Evolutionary conservation across 2,329 filamentous ascomycete species (phyloP).

Genomic region (Fusarium circinatum): DNA sequence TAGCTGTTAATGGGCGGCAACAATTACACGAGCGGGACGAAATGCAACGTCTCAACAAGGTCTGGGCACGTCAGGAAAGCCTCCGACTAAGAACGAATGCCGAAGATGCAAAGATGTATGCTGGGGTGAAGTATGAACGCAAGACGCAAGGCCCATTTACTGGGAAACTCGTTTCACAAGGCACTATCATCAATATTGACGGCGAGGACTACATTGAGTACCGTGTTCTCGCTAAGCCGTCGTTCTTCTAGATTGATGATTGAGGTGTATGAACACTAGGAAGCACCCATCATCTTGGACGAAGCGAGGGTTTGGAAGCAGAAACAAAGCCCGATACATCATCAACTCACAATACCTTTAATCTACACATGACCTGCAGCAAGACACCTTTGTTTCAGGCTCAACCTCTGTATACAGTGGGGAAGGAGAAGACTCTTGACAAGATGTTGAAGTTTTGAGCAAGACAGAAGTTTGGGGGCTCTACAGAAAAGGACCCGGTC

Average conservation of each 20-base stretch:
- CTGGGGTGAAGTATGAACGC: slow-evolving; percentile 70
- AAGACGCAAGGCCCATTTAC: slow-evolving; percentile 69
- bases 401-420: slow-evolving; percentile 23
- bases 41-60: slow-evolving; percentile 63
- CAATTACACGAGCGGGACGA: slow-evolving; percentile 60
- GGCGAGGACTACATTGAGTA: slow-evolving; percentile 76
- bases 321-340: not conserved
- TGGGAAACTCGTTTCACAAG: slow-evolving; percentile 71
- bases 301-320: not conserved
- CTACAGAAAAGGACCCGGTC: slow-evolving; percentile 13
- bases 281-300: not conserved
- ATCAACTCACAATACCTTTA: not conserved
- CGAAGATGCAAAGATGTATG: slow-evolving; percentile 67
- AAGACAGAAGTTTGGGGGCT: slow-evolving; percentile 10
- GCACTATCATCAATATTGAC: slow-evolving; percentile 71
- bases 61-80: slow-evolving; percentile 66
- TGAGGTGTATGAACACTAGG: not conserved
- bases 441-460: slow-evolving; percentile 14
- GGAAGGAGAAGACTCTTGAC: slow-evolving; percentile 14
- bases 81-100: slow-evolving; percentile 55
- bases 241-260: slow-evolving; percentile 59
- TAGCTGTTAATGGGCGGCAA: slow-evolving; percentile 43
- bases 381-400: not conserved
- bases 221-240: slow-evolving; percentile 70
- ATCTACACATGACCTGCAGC: not conserved